Percentiles rank a stretch among this genome's conserved stretches.
Conservation (phyloP, 2,329 filamentous ascomycete species). For the Exophiala mesophila region DNA sequence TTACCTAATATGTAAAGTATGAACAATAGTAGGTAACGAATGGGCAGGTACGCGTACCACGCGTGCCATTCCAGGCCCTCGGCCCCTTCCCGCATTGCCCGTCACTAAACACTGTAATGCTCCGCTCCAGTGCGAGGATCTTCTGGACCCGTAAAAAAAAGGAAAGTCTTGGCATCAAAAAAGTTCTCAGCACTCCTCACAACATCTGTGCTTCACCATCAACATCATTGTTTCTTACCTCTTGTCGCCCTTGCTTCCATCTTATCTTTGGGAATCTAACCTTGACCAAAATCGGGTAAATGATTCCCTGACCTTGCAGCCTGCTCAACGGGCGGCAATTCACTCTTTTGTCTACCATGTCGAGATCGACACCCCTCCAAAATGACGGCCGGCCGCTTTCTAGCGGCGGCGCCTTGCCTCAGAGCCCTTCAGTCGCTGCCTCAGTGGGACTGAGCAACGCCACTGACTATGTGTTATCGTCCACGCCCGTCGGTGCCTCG, state of each 20-base stretch:
- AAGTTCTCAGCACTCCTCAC: neutral
- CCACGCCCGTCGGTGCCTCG: conserved; percentile 53
- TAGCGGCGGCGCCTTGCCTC: conserved; percentile 29
- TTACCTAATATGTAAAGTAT: too few species aligned
- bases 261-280: neutral
- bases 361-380: conserved; percentile 5
- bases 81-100: too few species aligned
- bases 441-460: conserved; percentile 31
- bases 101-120: too few species aligned
- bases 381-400: conserved; percentile 11
- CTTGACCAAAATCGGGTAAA: too few species aligned
- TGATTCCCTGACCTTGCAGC: conserved; percentile 12
- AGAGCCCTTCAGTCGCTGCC: conserved; percentile 38
- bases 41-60: too few species aligned
- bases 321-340: conserved; percentile 14
- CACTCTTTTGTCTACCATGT: conserved; percentile 14
- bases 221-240: neutral
- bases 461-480: conserved; percentile 50
- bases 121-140: too few species aligned
- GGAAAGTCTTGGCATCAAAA: conserved; percentile 5
- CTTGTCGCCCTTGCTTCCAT: neutral
- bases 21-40: too few species aligned
- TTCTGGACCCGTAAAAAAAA: neutral
- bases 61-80: too few species aligned
- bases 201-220: neutral